Percentiles rank a stretch among this genome's conserved stretches.
Conservation (phyloP, 2,329 filamentous ascomycete species). For the Berkeleyomyces rouxiae region DNA sequence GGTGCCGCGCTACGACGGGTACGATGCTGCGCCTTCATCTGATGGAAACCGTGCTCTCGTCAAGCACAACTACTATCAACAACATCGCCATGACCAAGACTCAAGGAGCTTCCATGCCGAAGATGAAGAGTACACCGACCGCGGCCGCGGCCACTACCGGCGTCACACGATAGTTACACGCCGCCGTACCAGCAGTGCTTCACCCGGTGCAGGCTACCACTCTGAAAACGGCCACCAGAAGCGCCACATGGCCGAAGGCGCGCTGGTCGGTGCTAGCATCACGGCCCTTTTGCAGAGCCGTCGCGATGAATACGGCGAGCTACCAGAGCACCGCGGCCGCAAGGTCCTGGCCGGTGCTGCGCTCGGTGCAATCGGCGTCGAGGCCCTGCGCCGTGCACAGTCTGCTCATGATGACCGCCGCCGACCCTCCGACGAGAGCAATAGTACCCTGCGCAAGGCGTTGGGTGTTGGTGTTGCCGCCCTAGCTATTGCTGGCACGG, state of each 20-base stretch:
- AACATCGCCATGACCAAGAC: conserved; percentile 19
- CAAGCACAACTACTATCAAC: conserved; percentile 22
- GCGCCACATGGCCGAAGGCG: conserved; percentile 46
- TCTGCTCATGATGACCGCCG: conserved; percentile 31
- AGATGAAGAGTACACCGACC: conserved; percentile 26
- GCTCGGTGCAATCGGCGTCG: conserved; percentile 44
- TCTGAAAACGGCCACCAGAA: conserved; percentile 28
- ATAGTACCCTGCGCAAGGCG: conserved; percentile 40
- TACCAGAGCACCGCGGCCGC: conserved; percentile 35
- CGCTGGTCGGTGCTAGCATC: conserved; percentile 44
- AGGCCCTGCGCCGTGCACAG: conserved; percentile 41
- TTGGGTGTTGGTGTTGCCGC: conserved; percentile 47
- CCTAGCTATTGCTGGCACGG: conserved; percentile 46
- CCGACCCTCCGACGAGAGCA: conserved; percentile 25
- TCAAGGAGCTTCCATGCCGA: conserved; percentile 19
- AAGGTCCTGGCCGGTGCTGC: conserved; percentile 46
- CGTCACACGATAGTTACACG: conserved; percentile 24
- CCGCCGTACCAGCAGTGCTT: conserved; percentile 31
- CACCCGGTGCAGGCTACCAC: conserved; percentile 18
- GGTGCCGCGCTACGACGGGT: conserved; percentile 26
- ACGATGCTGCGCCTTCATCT: conserved; percentile 31
- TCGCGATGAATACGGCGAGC: conserved; percentile 32
- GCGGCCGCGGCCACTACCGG: conserved; percentile 27
- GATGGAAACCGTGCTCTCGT: conserved; percentile 16
- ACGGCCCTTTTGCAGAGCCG: conserved; percentile 42